Evolutionary conservation across 2,329 filamentous ascomycete genomes (phyloP).

Genomic region (Grosmannia serpens): DNA sequence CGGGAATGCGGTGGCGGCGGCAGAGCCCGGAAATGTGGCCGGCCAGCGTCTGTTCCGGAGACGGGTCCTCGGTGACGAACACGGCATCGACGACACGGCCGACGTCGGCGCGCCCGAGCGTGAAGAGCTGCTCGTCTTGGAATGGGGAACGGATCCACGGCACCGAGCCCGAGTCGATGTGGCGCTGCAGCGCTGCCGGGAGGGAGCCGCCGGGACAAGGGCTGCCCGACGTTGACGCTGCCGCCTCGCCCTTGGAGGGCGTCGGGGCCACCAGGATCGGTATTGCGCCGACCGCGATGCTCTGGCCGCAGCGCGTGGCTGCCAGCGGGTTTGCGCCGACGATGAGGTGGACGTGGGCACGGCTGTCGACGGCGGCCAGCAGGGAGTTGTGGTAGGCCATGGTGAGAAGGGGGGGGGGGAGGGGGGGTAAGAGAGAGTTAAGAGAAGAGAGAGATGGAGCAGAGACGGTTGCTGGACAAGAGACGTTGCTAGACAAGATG

Average conservation of each 20-base stretch:
- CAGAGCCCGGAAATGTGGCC: constrained; percentile 64
- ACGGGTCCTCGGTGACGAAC: constrained; percentile 55
- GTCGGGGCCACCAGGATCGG: constrained; percentile 67
- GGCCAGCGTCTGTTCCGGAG: constrained; percentile 7
- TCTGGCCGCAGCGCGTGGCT: constrained; percentile 69
- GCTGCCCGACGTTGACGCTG: constrained; percentile 8
- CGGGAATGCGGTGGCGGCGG: constrained; percentile 67
- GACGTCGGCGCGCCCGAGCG: constrained; percentile 70
- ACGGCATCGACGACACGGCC: constrained; percentile 76
- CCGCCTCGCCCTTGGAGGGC: constrained; percentile 20
- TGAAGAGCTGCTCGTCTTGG: constrained; percentile 57
- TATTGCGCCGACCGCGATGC: constrained; percentile 67
- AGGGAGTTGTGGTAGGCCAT: constrained; percentile 33
- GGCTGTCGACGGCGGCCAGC: constrained; percentile 61
- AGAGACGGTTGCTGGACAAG: no score
- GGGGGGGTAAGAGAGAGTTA: background rate
- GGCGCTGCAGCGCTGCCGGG: constrained; percentile 46
- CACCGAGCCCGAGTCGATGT: constrained; percentile 54
- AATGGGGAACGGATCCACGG: constrained; percentile 58
- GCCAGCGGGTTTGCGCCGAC: constrained; percentile 80
- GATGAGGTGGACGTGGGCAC: constrained; percentile 67
- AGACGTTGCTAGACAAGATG: background rate
- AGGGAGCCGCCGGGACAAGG: constrained; percentile 27
- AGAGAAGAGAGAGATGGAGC: no score
- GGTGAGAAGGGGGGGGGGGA: background rate